These are phyloP conservation scores for Fusarium verrucosum DNA, from an alignment of 2,329 filamentous ascomycete species.

Conservation along the genomic window DNA sequence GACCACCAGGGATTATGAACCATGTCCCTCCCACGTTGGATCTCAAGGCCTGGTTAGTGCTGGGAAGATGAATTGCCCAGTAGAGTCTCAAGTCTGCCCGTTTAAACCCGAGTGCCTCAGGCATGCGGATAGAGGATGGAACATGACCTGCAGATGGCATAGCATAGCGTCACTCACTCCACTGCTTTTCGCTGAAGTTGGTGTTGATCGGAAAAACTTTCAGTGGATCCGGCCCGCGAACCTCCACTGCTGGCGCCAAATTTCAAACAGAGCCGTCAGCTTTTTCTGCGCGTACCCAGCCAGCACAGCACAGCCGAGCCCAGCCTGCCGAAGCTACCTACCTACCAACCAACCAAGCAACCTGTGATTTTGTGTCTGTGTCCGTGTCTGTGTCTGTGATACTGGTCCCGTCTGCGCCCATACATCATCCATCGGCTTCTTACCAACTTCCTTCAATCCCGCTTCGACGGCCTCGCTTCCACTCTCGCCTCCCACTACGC, in stretches of 20 bases:
- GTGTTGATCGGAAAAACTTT: slow-evolving; percentile 45
- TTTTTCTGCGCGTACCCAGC: slow-evolving; percentile 48
- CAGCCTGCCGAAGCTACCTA: slow-evolving; percentile 46
- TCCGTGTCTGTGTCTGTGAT: slow-evolving; percentile 26
- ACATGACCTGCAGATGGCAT: slow-evolving; percentile 15
- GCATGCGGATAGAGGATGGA: slow-evolving; percentile 1
- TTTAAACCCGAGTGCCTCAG: slow-evolving; percentile 23
- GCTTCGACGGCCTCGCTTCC: slow-evolving; percentile 43
- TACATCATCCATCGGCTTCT: slow-evolving; percentile 51
- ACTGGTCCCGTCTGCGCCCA: slow-evolving; percentile 39
- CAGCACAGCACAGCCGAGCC: slow-evolving; percentile 18
- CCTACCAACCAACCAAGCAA: no score
- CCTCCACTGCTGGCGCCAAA: slow-evolving; percentile 42
- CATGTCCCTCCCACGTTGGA: not conserved
- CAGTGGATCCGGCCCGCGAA: slow-evolving; percentile 38
- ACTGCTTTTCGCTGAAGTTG: slow-evolving; percentile 10
- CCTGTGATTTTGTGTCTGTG: slow-evolving; percentile 16
- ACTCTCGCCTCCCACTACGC: slow-evolving; percentile 31
- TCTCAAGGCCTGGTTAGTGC: not conserved
- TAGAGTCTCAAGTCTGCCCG: not conserved
- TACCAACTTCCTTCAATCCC: slow-evolving; percentile 38
- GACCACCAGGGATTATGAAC: not conserved
- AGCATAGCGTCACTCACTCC: no score
- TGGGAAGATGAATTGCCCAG: not conserved
- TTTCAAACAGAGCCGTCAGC: slow-evolving; percentile 45